Evolutionary conservation across 345 rosid species (phyloP).

Genomic region (Ceriops zippeliana): DNA sequence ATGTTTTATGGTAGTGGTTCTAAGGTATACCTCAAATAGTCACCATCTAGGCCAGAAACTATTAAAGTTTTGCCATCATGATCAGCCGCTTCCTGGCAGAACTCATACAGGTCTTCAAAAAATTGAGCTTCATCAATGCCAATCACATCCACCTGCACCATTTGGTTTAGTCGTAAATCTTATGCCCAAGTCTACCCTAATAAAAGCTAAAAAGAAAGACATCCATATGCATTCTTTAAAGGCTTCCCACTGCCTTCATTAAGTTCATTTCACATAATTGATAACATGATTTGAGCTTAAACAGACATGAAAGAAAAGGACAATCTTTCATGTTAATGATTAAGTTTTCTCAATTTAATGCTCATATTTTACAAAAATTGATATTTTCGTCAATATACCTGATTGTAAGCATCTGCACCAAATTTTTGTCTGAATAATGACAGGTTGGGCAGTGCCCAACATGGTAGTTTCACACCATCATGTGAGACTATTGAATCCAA

Average conservation of each 20-base stretch:
- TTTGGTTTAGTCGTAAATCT: slow-evolving; percentile 4
- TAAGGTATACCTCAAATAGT: slow-evolving; percentile 56
- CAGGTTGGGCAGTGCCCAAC: slow-evolving; percentile 55
- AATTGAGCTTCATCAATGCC: slow-evolving; percentile 93
- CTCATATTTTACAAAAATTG: neutral
- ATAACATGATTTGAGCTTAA: neutral
- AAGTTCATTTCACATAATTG: no score
- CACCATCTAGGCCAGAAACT: slow-evolving; percentile 93
- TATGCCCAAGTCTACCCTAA: neutral
- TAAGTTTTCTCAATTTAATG: neutral
- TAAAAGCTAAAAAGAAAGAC: slow-evolving; percentile 3
- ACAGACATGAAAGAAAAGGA: neutral
- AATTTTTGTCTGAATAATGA: slow-evolving; percentile 53
- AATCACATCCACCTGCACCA: slow-evolving; percentile 77
- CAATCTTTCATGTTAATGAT: no score
- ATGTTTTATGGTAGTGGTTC: neutral
- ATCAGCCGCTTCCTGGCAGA: slow-evolving; percentile 87
- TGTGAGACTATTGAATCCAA: slow-evolving; percentile 71
- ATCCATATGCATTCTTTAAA: no score
- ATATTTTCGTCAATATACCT: slow-evolving; percentile 35
- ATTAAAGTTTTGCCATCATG: slow-evolving; percentile 67
- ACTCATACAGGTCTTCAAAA: slow-evolving; percentile 76
- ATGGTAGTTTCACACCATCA: slow-evolving; percentile 76
- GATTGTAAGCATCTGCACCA: slow-evolving; percentile 57
- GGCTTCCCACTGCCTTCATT: no score